phyloP scores from a whole-genome alignment of 2,329 filamentous ascomycete species.

The Rhynchosporium agropyri region DNA sequence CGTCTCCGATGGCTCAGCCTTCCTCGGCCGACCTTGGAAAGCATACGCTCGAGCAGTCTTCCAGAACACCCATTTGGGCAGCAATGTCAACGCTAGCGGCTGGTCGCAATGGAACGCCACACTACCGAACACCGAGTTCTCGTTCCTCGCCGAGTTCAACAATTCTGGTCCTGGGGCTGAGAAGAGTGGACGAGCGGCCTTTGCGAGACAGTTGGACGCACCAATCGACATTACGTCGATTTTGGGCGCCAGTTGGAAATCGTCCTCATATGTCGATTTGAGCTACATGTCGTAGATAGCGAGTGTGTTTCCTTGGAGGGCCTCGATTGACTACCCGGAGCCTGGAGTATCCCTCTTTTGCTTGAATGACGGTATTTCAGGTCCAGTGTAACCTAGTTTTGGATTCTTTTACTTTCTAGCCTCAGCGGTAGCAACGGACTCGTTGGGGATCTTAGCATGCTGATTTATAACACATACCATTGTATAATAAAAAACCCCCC shows the following conservation, averaged over 20 bases:
- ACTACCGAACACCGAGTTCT: slow-evolving; percentile 48
- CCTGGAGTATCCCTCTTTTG: too few species aligned
- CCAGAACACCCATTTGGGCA: slow-evolving; percentile 50
- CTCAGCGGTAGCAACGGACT: too few species aligned
- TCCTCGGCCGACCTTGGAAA: slow-evolving; percentile 57
- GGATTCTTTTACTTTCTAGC: too few species aligned
- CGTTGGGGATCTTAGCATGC: too few species aligned
- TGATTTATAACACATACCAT: too few species aligned
- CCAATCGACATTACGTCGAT: slow-evolving; percentile 24
- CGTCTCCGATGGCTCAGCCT: slow-evolving; percentile 46
- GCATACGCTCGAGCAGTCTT: slow-evolving; percentile 54
- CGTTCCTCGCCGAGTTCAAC: slow-evolving; percentile 53
- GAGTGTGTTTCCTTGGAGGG: too few species aligned
- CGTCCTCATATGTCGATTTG: slow-evolving; percentile 32
- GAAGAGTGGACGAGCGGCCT: slow-evolving; percentile 28
- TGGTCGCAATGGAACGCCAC: slow-evolving; percentile 53
- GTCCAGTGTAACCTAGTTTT: too few species aligned
- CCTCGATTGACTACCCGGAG: too few species aligned
- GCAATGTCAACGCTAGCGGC: slow-evolving; percentile 53
- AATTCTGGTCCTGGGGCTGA: slow-evolving; percentile 52
- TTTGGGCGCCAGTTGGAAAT: slow-evolving; percentile 22
- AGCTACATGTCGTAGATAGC: slow-evolving; percentile 17
- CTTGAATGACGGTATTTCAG: too few species aligned
- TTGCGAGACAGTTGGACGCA: slow-evolving; percentile 21
- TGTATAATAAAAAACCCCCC: too few species aligned